These are phyloP conservation scores for Cylindrotheca fusiformis DNA, from an alignment of 108 stramenopile genomes.

Conservation along the genomic window DNA sequence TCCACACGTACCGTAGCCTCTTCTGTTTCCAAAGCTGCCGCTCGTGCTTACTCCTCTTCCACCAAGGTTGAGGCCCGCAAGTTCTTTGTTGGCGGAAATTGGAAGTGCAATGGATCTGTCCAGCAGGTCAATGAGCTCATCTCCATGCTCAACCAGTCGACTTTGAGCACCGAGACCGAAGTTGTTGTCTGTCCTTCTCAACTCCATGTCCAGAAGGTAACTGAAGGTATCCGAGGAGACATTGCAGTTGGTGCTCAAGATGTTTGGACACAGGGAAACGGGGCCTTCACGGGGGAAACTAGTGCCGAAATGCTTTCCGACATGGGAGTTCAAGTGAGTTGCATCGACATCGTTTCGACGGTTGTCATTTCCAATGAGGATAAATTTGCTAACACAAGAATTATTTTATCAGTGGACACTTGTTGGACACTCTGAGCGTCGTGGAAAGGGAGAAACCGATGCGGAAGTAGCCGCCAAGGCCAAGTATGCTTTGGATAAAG, in stretches of 20 bases:
- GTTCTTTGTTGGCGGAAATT: conserved; percentile 99
- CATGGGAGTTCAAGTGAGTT: conserved; percentile 70
- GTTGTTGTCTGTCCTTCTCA: conserved; percentile 96
- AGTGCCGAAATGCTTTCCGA: conserved; percentile 96
- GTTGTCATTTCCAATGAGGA: no score
- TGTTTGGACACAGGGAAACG: conserved; percentile 86
- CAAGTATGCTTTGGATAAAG: conserved; percentile 91
- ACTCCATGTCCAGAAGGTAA: conserved; percentile 85
- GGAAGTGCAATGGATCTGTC: conserved; percentile 98
- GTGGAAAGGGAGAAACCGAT: conserved; percentile 93
- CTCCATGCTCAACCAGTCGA: conserved; percentile 87
- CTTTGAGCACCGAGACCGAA: conserved; percentile 81
- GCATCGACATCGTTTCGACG: neutral
- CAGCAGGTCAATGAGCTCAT: conserved; percentile 77
- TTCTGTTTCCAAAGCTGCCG: conserved; percentile 25
- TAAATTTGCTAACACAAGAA: no score
- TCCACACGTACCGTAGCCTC: conserved; percentile 19
- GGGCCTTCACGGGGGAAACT: conserved; percentile 98
- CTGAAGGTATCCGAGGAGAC: conserved; percentile 80
- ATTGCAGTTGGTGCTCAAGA: conserved; percentile 92
- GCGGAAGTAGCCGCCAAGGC: conserved; percentile 92
- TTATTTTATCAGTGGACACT: conserved; percentile 64
- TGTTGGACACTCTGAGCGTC: conserved; percentile 96
- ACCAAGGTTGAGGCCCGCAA: conserved; percentile 77
- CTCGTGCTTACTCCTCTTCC: conserved; percentile 62